Evolutionary conservation across 768 basidiomycete genomes (phyloP).

Genomic region (Trametes gibbosa): DNA sequence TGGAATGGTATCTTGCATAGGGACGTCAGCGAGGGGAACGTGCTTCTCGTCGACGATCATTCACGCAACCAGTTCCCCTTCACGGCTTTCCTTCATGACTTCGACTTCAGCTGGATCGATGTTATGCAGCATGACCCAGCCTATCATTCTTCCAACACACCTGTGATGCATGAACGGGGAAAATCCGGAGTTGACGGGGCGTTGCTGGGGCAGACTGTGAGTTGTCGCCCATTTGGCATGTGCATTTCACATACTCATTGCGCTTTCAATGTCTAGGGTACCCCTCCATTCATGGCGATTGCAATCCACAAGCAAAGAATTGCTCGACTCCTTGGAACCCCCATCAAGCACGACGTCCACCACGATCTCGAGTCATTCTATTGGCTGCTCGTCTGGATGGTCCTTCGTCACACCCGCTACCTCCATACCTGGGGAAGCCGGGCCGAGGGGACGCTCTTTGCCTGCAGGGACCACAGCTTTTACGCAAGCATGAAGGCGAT

Average conservation of each 20-base stretch:
- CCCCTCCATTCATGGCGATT: background rate
- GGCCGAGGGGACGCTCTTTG: background rate
- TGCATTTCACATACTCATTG: background rate
- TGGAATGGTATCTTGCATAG: constrained; percentile 11
- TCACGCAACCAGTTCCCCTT: background rate
- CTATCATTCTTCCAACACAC: background rate
- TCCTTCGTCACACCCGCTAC: constrained; percentile 7
- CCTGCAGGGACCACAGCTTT: background rate
- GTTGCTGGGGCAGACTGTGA: background rate
- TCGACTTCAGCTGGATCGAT: constrained; percentile 10
- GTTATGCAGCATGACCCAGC: background rate
- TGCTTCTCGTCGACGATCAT: constrained; percentile 7
- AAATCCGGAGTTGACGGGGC: background rate
- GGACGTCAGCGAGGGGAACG: constrained; percentile 18
- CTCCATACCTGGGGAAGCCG: background rate
- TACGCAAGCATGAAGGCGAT: background rate
- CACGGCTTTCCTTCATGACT: constrained; percentile 15
- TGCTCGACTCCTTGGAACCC: background rate
- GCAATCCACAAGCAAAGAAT: background rate
- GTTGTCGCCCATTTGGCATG: no score
- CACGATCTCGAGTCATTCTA: constrained; percentile 12
- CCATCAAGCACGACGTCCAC: background rate
- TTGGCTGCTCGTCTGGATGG: constrained; percentile 12
- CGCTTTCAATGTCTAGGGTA: background rate
- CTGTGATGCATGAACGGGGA: no score